These are phyloP conservation scores for Haplographium delicatum DNA, from an alignment of 495 filamentous ascomycete species.

Conservation along the genomic window DNA sequence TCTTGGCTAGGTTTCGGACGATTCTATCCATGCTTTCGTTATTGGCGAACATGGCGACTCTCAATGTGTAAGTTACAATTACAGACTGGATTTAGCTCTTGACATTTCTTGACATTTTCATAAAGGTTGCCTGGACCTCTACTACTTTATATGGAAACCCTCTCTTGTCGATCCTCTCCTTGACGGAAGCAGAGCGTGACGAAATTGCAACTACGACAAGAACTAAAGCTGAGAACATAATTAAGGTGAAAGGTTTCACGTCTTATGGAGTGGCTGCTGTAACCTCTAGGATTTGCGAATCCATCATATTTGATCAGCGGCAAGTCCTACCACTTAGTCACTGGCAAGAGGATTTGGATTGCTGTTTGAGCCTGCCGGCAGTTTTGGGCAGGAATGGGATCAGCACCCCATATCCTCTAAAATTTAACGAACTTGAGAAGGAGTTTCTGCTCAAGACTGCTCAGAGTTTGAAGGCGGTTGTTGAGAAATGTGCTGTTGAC, in stretches of 20 bases:
- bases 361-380: constrained; percentile 34
- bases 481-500: constrained; percentile 19
- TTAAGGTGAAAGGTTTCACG: constrained; percentile 35
- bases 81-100: background rate
- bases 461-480: constrained; percentile 20
- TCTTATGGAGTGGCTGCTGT: constrained; percentile 36
- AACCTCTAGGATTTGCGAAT: constrained; percentile 33
- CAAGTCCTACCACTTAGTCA: constrained; percentile 31
- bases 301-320: constrained; percentile 30
- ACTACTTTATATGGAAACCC: constrained; percentile 28
- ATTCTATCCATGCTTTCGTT: constrained; percentile 35
- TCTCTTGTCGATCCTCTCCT: constrained; percentile 24
- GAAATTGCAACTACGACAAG: constrained; percentile 30
- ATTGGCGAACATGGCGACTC: constrained; percentile 40
- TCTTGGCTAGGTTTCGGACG: constrained; percentile 27
- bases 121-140: constrained; percentile 37
- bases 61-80: constrained; percentile 21
- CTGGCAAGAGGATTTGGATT: constrained; percentile 30
- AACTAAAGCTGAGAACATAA: constrained; percentile 29
- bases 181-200: constrained; percentile 7
- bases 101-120: background rate
- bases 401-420: constrained; percentile 22
- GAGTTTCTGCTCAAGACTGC: constrained; percentile 26
- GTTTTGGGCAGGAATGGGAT: constrained; percentile 33
- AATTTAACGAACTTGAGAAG: constrained; percentile 27